Base-by-base conservation (phyloP, 208 protist species). In the Borovskyia barvae region DNA sequence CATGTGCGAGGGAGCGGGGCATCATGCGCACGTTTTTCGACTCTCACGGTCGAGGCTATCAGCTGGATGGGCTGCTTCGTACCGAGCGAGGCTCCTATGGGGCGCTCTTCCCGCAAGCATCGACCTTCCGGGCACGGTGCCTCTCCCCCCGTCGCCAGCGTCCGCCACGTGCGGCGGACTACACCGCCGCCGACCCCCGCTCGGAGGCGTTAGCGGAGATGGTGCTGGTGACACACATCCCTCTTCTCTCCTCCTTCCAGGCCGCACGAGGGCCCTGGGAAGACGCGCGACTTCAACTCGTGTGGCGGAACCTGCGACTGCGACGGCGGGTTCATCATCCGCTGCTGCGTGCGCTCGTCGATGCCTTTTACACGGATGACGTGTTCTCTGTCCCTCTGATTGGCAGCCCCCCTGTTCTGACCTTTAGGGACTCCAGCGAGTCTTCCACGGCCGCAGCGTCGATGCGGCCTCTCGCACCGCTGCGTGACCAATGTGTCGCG, bases 291-390 rank as follows among this genome's bases (percentile, higher is more conserved):
- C 40, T 71, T 9, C 17, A 35, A 3, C 30, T 32, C 11, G 17
- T 71, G 19, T 28, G 42, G 20, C 47, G 53, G 20, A 36, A 71
- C 49, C 19, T 71, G 1, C 33, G 30, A 2, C 49, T 71, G 3
- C 64, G 64, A 2, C 64, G 64, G 2, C 64, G 58, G 28, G 41
- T 59, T 11, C 40, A 59, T 11, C 64, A 71, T 36, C 55, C 64
- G 9, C 48, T 52, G 6, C 48, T 71, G 49, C 54, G 64, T 19
- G 37, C 64, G 4, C 17, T 71, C 11, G 42, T 63, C 2, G 64
- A 71, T 32, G 54, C 59, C 24, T 71, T 71, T 28, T 71, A 64
- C 41, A 64, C 55, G 7, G 30, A 47, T 19, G 48, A 64, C 29
- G 4, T 29, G 0, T 36, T 49, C 2, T 25, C 15, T 22, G 43